A percentile compares a stretch with the other conserved stretches of the same genome.
These are phyloP conservation scores for Tylopilus sp. DNA, from an alignment of 768 basidiomycete species.

Conservation along the genomic window DNA sequence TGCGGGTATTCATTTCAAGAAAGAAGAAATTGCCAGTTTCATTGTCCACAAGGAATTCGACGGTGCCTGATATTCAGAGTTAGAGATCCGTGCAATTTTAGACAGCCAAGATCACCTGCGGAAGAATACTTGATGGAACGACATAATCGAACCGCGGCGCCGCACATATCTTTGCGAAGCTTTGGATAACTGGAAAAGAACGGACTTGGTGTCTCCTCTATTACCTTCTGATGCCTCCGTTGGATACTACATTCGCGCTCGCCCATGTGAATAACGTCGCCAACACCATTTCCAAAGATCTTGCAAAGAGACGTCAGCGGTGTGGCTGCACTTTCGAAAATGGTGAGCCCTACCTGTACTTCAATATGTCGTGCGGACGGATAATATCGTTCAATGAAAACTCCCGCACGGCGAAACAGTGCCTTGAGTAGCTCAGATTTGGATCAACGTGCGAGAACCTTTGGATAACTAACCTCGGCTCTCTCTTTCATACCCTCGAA, in stretches of 20 bases:
- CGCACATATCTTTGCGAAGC: slow-evolving; percentile 45
- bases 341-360: slow-evolving; percentile 43
- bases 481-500: slow-evolving; percentile 39
- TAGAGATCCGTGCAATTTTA: neutral
- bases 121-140: slow-evolving; percentile 52
- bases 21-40: slow-evolving; percentile 55
- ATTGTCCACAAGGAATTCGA: slow-evolving; percentile 65
- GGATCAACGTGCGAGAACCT: neutral
- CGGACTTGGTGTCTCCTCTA: slow-evolving; percentile 67
- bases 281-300: slow-evolving; percentile 66
- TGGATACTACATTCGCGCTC: slow-evolving; percentile 72
- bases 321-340: neutral
- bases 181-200: slow-evolving; percentile 46
- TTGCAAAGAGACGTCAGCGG: slow-evolving; percentile 20
- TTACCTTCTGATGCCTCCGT: slow-evolving; percentile 67
- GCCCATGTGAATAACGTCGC: slow-evolving; percentile 58
- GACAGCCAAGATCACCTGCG: slow-evolving; percentile 39
- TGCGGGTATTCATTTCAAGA: slow-evolving; percentile 69
- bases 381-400: slow-evolving; percentile 63
- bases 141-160: slow-evolving; percentile 51
- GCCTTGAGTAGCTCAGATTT: slow-evolving; percentile 25
- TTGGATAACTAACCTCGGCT: slow-evolving; percentile 32
- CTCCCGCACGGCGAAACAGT: slow-evolving; percentile 46
- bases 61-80: slow-evolving; percentile 42
- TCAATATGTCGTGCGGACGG: slow-evolving; percentile 59